Percentiles rank a stretch among this genome's conserved stretches.
These are phyloP conservation scores for Venturiaceae sp. DNA, from an alignment of 2,329 filamentous ascomycete species.

Conservation along the genomic window DNA sequence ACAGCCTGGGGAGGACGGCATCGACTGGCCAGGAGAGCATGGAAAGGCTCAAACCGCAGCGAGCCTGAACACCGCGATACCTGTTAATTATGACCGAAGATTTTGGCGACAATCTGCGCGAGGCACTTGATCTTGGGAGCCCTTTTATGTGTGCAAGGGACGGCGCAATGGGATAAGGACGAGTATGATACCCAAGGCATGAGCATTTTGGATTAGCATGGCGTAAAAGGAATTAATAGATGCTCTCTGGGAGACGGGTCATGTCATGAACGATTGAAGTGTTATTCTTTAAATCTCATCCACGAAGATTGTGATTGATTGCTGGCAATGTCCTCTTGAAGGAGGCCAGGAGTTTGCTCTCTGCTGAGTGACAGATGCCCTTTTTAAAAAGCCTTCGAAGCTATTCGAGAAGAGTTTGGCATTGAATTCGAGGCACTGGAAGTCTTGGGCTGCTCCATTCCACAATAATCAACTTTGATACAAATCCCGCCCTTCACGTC, in stretches of 20 bases:
- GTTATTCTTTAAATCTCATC: no score
- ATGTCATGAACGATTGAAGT: not conserved
- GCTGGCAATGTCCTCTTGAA: no score
- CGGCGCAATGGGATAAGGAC: not conserved
- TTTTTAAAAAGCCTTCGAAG: no score
- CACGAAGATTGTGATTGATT: no score
- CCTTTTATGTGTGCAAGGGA: not conserved
- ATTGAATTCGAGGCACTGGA: no score
- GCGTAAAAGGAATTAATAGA: not conserved
- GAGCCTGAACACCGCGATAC: slow-evolving; percentile 19
- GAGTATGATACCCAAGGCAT: not conserved
- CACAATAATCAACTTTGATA: no score
- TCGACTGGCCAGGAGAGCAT: slow-evolving; percentile 16
- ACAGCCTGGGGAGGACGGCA: slow-evolving; percentile 14
- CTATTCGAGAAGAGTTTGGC: no score
- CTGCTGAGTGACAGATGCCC: no score
- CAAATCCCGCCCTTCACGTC: no score
- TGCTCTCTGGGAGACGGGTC: not conserved
- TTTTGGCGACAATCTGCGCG: slow-evolving; percentile 42
- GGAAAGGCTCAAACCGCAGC: not conserved
- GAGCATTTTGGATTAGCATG: not conserved
- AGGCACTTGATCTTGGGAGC: slow-evolving; percentile 16
- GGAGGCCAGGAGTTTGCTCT: no score
- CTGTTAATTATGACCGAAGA: slow-evolving; percentile 51
- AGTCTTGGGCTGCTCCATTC: no score